Percentiles rank a stretch among this genome's conserved stretches.
Evolutionary conservation across 2,329 filamentous ascomycete genomes (phyloP).

Genomic region (Neodidymelliopsis sp.): DNA sequence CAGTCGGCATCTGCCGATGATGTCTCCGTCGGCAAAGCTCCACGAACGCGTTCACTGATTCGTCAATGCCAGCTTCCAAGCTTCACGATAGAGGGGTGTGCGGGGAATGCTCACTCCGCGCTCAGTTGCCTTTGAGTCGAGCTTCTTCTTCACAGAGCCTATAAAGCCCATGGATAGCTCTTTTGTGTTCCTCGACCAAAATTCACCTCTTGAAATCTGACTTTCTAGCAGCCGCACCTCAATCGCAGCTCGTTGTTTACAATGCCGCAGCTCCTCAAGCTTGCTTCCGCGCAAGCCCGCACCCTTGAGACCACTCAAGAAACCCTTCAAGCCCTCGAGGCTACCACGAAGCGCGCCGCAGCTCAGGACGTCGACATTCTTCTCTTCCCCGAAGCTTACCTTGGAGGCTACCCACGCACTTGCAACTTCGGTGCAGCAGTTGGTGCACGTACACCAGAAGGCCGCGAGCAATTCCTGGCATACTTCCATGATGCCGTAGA

Average conservation of each 20-base stretch:
- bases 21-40: conserved; percentile 5
- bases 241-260: background rate
- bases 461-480: conserved; percentile 80
- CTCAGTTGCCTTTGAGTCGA: background rate
- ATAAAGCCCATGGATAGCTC: background rate
- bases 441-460: conserved; percentile 71
- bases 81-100: conserved; percentile 1
- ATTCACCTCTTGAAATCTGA: background rate
- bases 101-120: conserved; percentile 1
- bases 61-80: conserved; percentile 10
- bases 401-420: conserved; percentile 89
- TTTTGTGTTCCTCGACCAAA: background rate
- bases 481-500: conserved; percentile 85
- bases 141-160: background rate
- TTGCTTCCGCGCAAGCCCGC: conserved; percentile 59
- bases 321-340: conserved; percentile 72
- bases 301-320: conserved; percentile 57
- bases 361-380: conserved; percentile 70
- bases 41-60: conserved; percentile 1
- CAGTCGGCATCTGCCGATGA: conserved; percentile 9
- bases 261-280: conserved; percentile 56
- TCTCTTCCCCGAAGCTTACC: conserved; percentile 89
- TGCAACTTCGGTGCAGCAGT: conserved; percentile 78
- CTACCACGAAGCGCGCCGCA: conserved; percentile 70
- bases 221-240: background rate